Base-by-base conservation (phyloP, 2,329 filamentous ascomycete species). In the Fusarium humuli region DNA sequence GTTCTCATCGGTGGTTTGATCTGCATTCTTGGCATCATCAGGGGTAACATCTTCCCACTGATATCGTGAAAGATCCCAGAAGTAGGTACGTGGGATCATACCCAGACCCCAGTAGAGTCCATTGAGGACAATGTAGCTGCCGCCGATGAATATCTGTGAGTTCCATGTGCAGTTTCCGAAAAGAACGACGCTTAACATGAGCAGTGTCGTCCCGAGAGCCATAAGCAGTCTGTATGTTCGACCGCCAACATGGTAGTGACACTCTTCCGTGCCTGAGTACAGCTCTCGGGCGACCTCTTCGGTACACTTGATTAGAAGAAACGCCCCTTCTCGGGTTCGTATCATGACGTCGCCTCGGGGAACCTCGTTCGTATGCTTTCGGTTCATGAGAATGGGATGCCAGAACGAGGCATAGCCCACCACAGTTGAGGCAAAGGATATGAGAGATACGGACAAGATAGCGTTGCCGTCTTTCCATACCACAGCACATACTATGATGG, bases 271-370 rank as follows among this genome's bases (percentile, higher is more conserved):
- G 18, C 87, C 87, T 0, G 83, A 84, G 77, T 90, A 90, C 0
- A 91, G 81, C 74, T 90, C 88, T n/a, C 88, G 83, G 3, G 87
- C 86, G 3, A 90, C 85, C 32, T 88, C 84, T 75, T 90, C 88
- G 7, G 83, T 83, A 72, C 88, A 90, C 47, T 81, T 80, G 18
- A 91, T 79, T 9, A 89, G 79, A 4, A 91, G 75, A 68, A 90
- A 89, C 3, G 86, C 87, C 3, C 88, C 88, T 69, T 87, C 85
- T 8, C 87, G 84, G 2, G 88, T 90, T 29, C 85, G 83, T 58
- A 90, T 89, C 29, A 90, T 83, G n/a, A 91, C 83, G 67, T 90
- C 88, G 3, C 87, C 88, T 4, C 70, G 71, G 2, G 87, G 88
- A 0, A 88, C 84, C 22, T 81, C 76, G 30, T 83, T 82, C 9